These are phyloP conservation scores for Magnaporthales sp. DNA, from an alignment of 2,329 filamentous ascomycete genomes.

Conservation along the genomic window DNA sequence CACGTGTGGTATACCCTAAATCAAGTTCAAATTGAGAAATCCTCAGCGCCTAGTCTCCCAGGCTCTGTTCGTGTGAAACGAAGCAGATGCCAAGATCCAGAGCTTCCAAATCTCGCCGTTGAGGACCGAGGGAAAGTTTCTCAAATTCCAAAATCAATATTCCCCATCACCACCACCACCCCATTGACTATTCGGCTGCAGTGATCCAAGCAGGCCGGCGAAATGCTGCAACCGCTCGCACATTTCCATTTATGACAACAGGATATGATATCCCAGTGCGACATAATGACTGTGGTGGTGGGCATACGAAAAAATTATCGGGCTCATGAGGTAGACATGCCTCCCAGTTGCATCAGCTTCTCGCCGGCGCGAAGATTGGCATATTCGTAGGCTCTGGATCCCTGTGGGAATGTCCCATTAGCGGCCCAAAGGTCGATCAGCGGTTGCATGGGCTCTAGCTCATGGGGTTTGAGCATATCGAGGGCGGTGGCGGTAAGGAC, in stretches of 20 bases:
- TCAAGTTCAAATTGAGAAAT: not conserved
- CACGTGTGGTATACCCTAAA: not conserved
- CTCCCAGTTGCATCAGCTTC: slow-evolving; percentile 32
- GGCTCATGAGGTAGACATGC: slow-evolving; percentile 4
- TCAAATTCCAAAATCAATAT: not conserved
- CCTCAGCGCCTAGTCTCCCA: not conserved
- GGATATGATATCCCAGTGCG: not conserved
- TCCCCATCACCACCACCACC: not conserved
- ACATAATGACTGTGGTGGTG: not conserved
- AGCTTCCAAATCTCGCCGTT: not conserved
- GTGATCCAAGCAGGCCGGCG: not conserved
- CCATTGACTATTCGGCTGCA: not conserved
- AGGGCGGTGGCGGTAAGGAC: slow-evolving; percentile 71
- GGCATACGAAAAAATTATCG: not conserved
- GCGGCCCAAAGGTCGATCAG: slow-evolving; percentile 86
- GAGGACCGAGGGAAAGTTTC: not conserved
- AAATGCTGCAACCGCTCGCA: not conserved
- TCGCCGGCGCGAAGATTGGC: slow-evolving; percentile 54
- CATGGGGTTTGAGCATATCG: slow-evolving; percentile 77
- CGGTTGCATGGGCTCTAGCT: slow-evolving; percentile 93
- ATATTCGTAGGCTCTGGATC: slow-evolving; percentile 59
- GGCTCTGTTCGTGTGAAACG: not conserved
- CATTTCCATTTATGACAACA: not conserved
- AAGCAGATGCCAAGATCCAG: not conserved
- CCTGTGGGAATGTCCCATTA: slow-evolving; percentile 77